phyloP scores from a whole-genome alignment of 805 yeast species.

The Candida methanosorbosa region DNA sequence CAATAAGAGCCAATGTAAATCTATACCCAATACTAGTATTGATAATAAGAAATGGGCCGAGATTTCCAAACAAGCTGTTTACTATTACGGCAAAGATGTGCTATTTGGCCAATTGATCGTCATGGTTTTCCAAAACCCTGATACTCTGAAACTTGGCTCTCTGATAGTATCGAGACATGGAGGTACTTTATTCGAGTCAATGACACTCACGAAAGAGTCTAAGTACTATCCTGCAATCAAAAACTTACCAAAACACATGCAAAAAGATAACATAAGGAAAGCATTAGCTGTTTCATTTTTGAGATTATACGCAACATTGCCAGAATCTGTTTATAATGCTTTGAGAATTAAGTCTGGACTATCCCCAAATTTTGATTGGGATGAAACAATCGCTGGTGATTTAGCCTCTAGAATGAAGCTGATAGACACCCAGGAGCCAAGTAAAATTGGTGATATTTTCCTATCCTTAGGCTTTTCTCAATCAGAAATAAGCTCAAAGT shows the following conservation, averaged over 20 bases:
- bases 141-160: conserved; percentile 39
- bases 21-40: too few relatives aligned
- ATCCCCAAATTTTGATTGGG: conserved; percentile 37
- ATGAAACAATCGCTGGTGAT: conserved; percentile 80
- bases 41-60: conserved; percentile 27
- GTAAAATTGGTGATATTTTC: conserved; percentile 47
- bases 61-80: conserved; percentile 40
- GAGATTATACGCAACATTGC: conserved; percentile 55
- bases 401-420: conserved; percentile 59
- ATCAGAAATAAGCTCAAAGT: conserved; percentile 26
- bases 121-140: conserved; percentile 41
- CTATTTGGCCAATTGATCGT: conserved; percentile 38
- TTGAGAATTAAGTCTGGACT: conserved; percentile 12
- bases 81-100: conserved; percentile 41
- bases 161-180: conserved; percentile 61
- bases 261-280: conserved; percentile 52
- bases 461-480: conserved; percentile 50
- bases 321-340: conserved; percentile 18
- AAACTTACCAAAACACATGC: conserved; percentile 44
- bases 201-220: conserved; percentile 52
- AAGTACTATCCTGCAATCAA: conserved; percentile 73
- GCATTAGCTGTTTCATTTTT: conserved; percentile 71
- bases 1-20: too few relatives aligned
- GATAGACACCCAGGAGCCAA: conserved; percentile 43
- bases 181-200: conserved; percentile 43